Evolutionary conservation across 2,329 filamentous ascomycete species (phyloP), one percentile per base, ranked within the genome.

Genomic region (Coniochaeta sp.): DNA sequence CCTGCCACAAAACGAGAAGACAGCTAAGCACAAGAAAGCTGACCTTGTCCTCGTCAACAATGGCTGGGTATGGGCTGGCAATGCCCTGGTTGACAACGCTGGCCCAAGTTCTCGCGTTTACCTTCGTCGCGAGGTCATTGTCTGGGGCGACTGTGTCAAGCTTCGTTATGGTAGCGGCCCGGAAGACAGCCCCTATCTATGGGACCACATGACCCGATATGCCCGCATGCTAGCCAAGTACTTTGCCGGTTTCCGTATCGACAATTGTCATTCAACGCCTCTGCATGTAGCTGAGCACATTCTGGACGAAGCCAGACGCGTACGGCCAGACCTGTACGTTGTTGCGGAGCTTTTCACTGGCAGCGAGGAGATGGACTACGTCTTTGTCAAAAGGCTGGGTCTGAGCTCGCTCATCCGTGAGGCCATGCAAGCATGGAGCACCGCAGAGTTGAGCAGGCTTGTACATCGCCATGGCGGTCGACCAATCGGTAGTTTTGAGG

Each of bases 91-190:
- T 50, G 95, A 99, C 76, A 95, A 98, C 69, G 95, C 95, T 33
- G 96, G 96, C 0, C 89, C 92, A 0, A 81, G 90, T 55, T 96
- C 93, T 9, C 87, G 88, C 60, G 92, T 93, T n/a, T 99, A 99
- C 70, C 82, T 99, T n/a, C 86, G 91, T 58, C 86, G 95, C 66
- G 92, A 99, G 73, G 91, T 99, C 62, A 98, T 99, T 66, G 90
- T 97, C 33, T 99, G 95, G 95, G 93, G 93, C 16, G 95, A 99
- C 71, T 99, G 96, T 71, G 95, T 98, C 64, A 99, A 99, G 78
- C 82, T 99, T 59, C 88, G 95, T 19, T 99, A 98, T 70, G 95
- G 95, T 36, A 81, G 79, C 28, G 81, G 86, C 0, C 89, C 89
- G 0, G 76, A 93, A 59, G 95, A 98, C 71, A 98, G 89, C 67